Evolutionary conservation across 2,329 filamentous ascomycete species (phyloP), one percentile per base, ranked within the genome.

Genomic region (Falciphora oryzae): DNA sequence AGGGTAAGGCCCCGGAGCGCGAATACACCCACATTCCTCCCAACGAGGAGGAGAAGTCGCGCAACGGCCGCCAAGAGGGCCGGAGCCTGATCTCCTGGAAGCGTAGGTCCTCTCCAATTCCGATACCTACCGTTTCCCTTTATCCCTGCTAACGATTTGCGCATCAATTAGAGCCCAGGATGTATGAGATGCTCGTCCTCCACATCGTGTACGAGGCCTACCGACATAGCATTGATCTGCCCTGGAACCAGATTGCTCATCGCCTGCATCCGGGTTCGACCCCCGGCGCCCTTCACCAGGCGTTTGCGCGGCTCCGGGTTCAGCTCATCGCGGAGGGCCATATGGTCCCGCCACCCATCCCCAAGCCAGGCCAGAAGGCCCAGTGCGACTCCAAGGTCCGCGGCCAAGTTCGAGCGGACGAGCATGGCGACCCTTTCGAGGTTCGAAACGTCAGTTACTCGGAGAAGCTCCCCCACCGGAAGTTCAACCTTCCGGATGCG

Each of bases 131-230:
- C 16, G 44, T 16, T 44, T 16, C 16, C 4, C 16, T 44, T 44
- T 22, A 18, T 18, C 16, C 16, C 16, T 35, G 11, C 32, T 35
- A 35, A 38, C 35, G 14, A 6, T 18, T 6, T 38, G 35, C 14
- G 35, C 14, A 44, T 7, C 10, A 14, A 25, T 7, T 60, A 83
- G 80, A 78, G 0, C 75, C 78, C 13, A 76, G 79, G 13, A 82
- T 82, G 78, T 71, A 73, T 0, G 80, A 82, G 53, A 82, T 81
- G 68, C 67, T 81, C 0, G 65, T 81, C 0, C 70, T 81, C 0
- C 69, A 76, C 64, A 67, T 81, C 0, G 70, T 76, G 14, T 81
- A 79, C 44, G 80, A 81, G 67, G 75, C 71, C 50, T 65, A 66
- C 16, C 67, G 73, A 6, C 68, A 72, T 61, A 72, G 71, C 32